Base-by-base conservation (phyloP, 2,329 filamentous ascomycete species). In the Hymenoscyphus repandus region DNA sequence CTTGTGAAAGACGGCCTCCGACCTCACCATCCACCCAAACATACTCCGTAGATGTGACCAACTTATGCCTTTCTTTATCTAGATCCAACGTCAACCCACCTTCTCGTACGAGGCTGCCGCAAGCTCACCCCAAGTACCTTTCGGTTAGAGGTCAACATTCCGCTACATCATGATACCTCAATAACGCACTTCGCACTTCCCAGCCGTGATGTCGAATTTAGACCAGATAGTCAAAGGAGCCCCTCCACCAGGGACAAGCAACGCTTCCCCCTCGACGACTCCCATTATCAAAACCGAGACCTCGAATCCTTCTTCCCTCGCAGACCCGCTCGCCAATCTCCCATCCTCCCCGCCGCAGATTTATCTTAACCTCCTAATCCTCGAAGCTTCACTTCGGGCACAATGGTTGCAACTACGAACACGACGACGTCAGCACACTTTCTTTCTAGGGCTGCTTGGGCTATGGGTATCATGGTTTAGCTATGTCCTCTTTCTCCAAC, bases 301-400 rank as follows among this genome's bases (percentile, higher is more conserved):
- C 22, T 58, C 64, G 61, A 64, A 68, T 64, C 47, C 60, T n/a
- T 58, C 65, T 55, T 57, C 56, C 30, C 20, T 63, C 13, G 52
- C 59, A 60, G 65, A 68, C 48, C 64, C 66, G 5, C 46, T 66
- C 32, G 64, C 64, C 17, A 60, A 62, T 20, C 61, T 67, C 5
- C 66, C 67, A 20, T 60, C 71, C 48, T 57, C 72, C 52, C 66
- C 62, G 47, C 66, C 56, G 13, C 62, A 64, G 75, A 96, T 99
- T 66, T 99, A 99, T 72, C 83, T 99, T 63, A 99, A 99, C 70
- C 85, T 99, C 20, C 80, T 99, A 52, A 95, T 99, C 63, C 88
- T 99, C 69, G 93, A 99, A 69, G 90, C 90, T 44, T 96, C 90
- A 5, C 76, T 99, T 33, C 89, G 93, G 58, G 85, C 90, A 20